phyloP scores from a whole-genome alignment of 352 stramenopile genomes.

The Phytophthora pseudosyringae region DNA sequence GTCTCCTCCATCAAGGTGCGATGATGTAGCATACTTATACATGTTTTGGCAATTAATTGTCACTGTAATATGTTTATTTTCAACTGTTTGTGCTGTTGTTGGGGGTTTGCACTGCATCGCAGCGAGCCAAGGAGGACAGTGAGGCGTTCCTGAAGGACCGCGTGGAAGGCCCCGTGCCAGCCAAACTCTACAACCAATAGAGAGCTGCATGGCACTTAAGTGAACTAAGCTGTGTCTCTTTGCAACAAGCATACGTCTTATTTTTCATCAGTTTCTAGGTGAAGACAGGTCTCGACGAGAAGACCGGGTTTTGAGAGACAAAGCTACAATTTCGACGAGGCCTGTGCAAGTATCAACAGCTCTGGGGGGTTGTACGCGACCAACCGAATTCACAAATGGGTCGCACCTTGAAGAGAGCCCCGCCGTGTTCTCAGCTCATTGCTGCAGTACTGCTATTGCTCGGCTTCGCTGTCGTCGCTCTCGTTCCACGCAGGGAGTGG shows the following conservation, averaged over 20 bases:
- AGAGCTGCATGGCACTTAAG: constrained; percentile 6
- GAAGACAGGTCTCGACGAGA: constrained; percentile 1
- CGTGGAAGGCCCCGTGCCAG: constrained; percentile 75
- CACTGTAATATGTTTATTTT: neutral
- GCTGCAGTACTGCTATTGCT: constrained; percentile 18
- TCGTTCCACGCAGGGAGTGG: constrained; percentile 57
- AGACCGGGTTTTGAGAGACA: constrained; percentile 7
- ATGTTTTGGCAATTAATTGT: neutral
- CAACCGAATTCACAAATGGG: constrained; percentile 14
- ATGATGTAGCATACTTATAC: neutral
- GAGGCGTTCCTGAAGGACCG: constrained; percentile 84
- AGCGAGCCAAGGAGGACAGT: constrained; percentile 84
- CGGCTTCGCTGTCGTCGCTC: constrained; percentile 41
- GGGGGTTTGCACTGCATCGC: neutral
- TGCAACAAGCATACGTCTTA: constrained; percentile 34
- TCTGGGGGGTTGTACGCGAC: constrained; percentile 10
- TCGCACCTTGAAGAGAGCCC: constrained; percentile 6
- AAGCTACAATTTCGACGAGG: constrained; percentile 24
- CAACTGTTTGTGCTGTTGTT: neutral
- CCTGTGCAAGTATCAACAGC: constrained; percentile 15
- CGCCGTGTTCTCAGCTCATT: constrained; percentile 2
- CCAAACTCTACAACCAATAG: constrained; percentile 72
- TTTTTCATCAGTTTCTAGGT: constrained; percentile 40
- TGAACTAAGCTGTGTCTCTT: constrained; percentile 3
- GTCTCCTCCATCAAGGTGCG: constrained; percentile 79